A percentile compares a stretch with the other conserved stretches of the same genome.
Evolutionary conservation across 345 rosid species (phyloP).

Genomic region (Syzygium oleosum): DNA sequence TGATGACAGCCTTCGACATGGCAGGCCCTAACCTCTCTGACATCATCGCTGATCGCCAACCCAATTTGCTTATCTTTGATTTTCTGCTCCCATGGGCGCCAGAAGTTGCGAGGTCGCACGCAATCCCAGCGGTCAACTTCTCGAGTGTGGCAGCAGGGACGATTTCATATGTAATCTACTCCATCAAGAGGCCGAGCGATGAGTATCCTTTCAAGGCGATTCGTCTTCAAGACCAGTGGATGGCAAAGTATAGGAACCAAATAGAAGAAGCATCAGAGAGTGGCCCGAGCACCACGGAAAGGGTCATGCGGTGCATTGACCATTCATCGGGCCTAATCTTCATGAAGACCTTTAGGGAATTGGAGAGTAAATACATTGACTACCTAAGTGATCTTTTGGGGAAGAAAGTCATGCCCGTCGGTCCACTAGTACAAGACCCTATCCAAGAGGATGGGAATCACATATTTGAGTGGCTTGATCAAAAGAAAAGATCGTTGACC

Average conservation of each 20-base stretch:
- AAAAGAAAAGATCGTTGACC: conserved; percentile 8
- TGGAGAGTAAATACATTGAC: conserved; percentile 24
- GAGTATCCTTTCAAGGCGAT: conserved; percentile 11
- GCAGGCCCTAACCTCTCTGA: conserved; percentile 7
- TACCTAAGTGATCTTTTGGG: conserved; percentile 2
- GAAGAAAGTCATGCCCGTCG: conserved; percentile 23
- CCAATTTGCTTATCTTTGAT: conserved; percentile 20
- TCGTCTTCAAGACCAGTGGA: neutral
- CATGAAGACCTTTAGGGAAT: conserved; percentile 17
- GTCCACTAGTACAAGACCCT: conserved; percentile 21
- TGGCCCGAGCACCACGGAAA: neutral
- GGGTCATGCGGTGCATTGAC: neutral
- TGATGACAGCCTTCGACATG: neutral
- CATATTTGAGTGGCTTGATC: conserved; percentile 17
- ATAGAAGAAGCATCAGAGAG: neutral
- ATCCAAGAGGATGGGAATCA: neutral
- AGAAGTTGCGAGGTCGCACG: conserved; percentile 2
- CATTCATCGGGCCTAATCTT: conserved; percentile 9
- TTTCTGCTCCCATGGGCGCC: conserved; percentile 31
- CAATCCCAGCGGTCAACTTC: conserved; percentile 20
- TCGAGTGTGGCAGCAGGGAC: neutral
- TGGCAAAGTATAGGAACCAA: neutral
- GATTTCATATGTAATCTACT: neutral
- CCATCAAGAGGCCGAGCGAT: neutral
- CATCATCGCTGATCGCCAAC: conserved; percentile 5